Evolutionary conservation across 202 grass and related monocot species (phyloP), one percentile per base, ranked within the genome.

Genomic region (Setaria viridis): DNA sequence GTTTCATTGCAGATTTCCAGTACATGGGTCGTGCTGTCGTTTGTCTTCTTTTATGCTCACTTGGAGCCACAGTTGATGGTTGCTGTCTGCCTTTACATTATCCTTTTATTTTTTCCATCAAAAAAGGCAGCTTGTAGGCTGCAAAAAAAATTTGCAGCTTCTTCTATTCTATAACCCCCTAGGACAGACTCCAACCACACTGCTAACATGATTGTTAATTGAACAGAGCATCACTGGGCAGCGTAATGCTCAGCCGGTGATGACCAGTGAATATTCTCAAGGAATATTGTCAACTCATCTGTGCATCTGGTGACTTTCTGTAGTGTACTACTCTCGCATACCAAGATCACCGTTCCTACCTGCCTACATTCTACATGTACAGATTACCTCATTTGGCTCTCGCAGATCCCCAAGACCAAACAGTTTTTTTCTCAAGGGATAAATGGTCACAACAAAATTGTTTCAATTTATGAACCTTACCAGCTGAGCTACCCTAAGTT

Each of bases 31-130:
- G 68, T 70, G 76, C 46, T 87, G 85, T 80, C 81, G 54, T 89
- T 87, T 82, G 63, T 82, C 83, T 54, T 71, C 72, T 86, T 90
- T 84, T 80, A 33, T 54, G 33, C 60, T 80, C 69, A 86, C 76
- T 75, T 47, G 78, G 53, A 55, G 74, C 4, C 80, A 80, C 34
- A 57, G 47, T 85, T 84, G 80, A 87, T 76, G 80, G 85, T 80
- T 80, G 76, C 21, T 80, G 62, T 87, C 47, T 76, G 49, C 46
- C 35, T 63, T 84, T 47, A 3, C 4, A 79, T 73, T 56, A 11
- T 42, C 42, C 62, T 39, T 4, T 29, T 15, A 6, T 11, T 64
- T 64, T 32, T 77, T 34, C 43, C 51, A 30, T 14, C 1, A 47
- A 70, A 77, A 77, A 37, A 39, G 17, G 51, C 48, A 49, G 32